Base-by-base conservation (phyloP, 768 basidiomycete species). In the Guyanaporus albipodus region DNA sequence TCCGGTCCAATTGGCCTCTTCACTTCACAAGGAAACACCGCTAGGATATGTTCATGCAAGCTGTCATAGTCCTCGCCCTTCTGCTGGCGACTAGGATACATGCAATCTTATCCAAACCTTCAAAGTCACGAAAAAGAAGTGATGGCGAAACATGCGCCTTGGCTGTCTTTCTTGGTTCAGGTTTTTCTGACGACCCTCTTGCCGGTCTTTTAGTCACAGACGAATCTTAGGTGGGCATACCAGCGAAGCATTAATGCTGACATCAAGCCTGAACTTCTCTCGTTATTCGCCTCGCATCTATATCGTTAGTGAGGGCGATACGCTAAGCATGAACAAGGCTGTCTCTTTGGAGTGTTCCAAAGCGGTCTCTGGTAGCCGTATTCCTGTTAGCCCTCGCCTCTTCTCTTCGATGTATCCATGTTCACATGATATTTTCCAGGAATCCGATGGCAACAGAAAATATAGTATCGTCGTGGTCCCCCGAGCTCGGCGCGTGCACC, bases 161-260 rank as follows among this genome's bases (percentile, higher is more conserved):
- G 14, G 92, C 88, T 4, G 80, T 96, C 42, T 96, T 97, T 59
- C 78, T 98, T 11, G 95, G 95, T 47, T 98, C 95, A 63, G 94
- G 94, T 88, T 59, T 60, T 74, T 67, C 43, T 24, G 39, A 42
- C 17, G 44, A 36, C 23, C 37, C 37, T 49, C 48, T 42, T 26
- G 22, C 21, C 38, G 10, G 28, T 18, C 21, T 22, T 46, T 32
- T 14, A 41, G 28, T 23, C 35, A 50, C 43, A 53, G 49, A 44
- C 43, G 38, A 29, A 48, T 40, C 24, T 27, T 61, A 97, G 95
- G 96, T 36, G 96, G 96, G 0, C 96, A 99, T 69, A 96, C 93
- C 14, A 82, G 78, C 51, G 96, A 99, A 72, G 87, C 85, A 34
- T 66, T 95, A 52, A 72, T 75, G 27, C 73, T 97, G 22, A 46